Percentiles rank a stretch among this genome's conserved stretches.
Evolutionary conservation across 805 yeast species (phyloP).

Genomic region (Wickerhamomyces bovis): DNA sequence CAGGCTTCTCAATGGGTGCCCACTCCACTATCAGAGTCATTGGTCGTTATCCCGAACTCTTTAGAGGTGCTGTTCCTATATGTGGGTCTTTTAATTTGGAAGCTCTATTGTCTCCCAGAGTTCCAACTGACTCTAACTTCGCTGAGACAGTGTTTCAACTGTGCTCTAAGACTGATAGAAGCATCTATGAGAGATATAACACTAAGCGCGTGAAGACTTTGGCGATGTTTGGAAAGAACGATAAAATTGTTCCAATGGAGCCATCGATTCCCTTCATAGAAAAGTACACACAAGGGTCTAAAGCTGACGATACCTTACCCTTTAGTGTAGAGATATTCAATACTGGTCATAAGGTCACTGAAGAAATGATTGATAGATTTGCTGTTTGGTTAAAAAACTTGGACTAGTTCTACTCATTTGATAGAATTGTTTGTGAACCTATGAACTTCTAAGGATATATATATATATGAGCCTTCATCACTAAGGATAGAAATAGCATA

Average conservation of each 20-base stretch:
- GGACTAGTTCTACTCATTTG: background rate
- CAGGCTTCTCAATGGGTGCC: conserved; percentile 24
- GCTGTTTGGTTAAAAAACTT: background rate
- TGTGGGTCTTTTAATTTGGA: conserved; percentile 20
- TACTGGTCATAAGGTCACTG: background rate
- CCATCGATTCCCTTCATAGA: background rate
- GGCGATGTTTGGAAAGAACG: background rate
- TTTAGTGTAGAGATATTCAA: background rate
- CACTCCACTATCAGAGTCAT: conserved; percentile 16
- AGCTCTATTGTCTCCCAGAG: conserved; percentile 6
- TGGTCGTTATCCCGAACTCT: conserved; percentile 7
- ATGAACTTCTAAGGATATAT: too few species aligned
- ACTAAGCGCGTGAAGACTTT: background rate
- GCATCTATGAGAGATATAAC: background rate
- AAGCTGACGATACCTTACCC: background rate
- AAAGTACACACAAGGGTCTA: background rate
- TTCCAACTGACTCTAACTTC: background rate
- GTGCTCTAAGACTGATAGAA: background rate
- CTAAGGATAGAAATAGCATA: too few species aligned
- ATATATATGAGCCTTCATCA: too few species aligned
- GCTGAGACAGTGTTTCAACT: background rate
- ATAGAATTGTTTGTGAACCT: too few species aligned
- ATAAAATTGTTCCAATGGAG: background rate
- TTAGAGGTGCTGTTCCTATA: conserved; percentile 17
- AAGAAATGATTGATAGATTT: background rate